Conservation (phyloP, 192 early-diverging fungal genomes). For the Coemansia sp. region DNA sequence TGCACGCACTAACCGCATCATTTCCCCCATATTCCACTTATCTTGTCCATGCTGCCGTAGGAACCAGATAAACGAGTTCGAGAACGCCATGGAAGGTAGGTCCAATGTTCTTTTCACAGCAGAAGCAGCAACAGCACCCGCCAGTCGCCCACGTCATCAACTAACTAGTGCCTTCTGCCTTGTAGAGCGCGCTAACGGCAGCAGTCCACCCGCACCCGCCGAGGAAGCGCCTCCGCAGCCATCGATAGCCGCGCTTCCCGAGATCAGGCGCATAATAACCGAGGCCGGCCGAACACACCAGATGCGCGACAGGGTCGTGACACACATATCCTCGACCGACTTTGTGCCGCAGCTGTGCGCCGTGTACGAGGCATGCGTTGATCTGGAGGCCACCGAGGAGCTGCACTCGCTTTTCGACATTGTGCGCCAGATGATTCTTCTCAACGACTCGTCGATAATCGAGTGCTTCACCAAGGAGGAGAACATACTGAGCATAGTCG, state of each 20-base stretch:
- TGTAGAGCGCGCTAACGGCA: constrained; percentile 23
- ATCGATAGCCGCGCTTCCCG: constrained; percentile 60
- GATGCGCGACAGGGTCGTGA: constrained; percentile 62
- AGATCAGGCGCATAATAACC: constrained; percentile 66
- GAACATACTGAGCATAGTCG: constrained; percentile 63
- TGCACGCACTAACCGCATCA: too few species aligned
- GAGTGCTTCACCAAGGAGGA: constrained; percentile 75
- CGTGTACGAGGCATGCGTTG: constrained; percentile 73
- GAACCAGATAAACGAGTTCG: constrained; percentile 46
- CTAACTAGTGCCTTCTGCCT: not conserved
- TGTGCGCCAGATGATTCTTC: constrained; percentile 66
- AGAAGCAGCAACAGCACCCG: too few species aligned
- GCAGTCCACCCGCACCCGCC: constrained; percentile 1
- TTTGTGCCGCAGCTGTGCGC: constrained; percentile 71
- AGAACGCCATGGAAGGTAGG: constrained; percentile 51
- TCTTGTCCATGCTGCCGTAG: constrained; percentile 21
- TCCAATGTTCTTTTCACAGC: constrained; percentile 2
- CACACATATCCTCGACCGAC: constrained; percentile 58
- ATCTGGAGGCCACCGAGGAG: constrained; percentile 71
- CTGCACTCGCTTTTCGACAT: constrained; percentile 73
- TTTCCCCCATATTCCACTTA: too few species aligned
- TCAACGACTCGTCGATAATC: constrained; percentile 76
- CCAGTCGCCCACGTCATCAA: too few species aligned
- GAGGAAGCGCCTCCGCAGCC: constrained; percentile 60
- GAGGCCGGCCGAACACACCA: constrained; percentile 53